Percentiles rank a stretch among this genome's conserved stretches.
These are phyloP conservation scores for Fusarium heterosporum DNA, from an alignment of 2,329 filamentous ascomycete species.

Conservation along the genomic window DNA sequence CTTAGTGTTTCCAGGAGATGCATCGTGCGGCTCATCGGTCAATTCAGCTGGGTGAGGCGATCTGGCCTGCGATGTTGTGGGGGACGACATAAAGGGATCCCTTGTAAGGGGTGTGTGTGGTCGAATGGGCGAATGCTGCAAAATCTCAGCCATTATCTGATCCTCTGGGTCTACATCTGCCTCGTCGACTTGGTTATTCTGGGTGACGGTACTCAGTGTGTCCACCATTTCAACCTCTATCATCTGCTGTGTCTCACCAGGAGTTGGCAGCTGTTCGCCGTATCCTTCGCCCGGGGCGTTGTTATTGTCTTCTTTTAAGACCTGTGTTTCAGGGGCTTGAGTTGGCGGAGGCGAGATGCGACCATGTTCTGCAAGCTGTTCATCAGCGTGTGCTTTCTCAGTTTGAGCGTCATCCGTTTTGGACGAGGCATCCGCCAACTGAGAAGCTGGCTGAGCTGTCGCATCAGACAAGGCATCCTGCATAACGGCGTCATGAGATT, in stretches of 20 bases:
- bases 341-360: slow-evolving; percentile 44
- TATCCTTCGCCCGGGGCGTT: slow-evolving; percentile 20
- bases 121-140: slow-evolving; percentile 44
- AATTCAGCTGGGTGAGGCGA: slow-evolving; percentile 22
- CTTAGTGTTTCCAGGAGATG: slow-evolving; percentile 21
- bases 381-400: slow-evolving; percentile 11
- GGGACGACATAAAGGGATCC: slow-evolving; percentile 24
- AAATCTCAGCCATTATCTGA: slow-evolving; percentile 49
- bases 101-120: slow-evolving; percentile 9
- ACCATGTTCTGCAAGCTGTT: slow-evolving; percentile 24
- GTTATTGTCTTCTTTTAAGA: slow-evolving; percentile 21
- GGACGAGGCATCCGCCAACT: background rate
- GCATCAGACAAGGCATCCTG: slow-evolving; percentile 23
- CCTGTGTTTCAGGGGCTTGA: slow-evolving; percentile 29
- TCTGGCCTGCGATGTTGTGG: slow-evolving; percentile 23
- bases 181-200: slow-evolving; percentile 28
- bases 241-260: slow-evolving; percentile 39
- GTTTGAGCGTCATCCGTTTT: slow-evolving; percentile 9
- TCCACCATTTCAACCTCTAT: slow-evolving; percentile 35
- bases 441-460: slow-evolving; percentile 5
- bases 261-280: slow-evolving; percentile 38
- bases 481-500: slow-evolving; percentile 34
- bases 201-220: slow-evolving; percentile 16
- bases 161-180: slow-evolving; percentile 44
- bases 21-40: slow-evolving; percentile 18